Evolutionary conservation across 2,329 filamentous ascomycete genomes (phyloP).

Genomic region (Fusarium illudens): DNA sequence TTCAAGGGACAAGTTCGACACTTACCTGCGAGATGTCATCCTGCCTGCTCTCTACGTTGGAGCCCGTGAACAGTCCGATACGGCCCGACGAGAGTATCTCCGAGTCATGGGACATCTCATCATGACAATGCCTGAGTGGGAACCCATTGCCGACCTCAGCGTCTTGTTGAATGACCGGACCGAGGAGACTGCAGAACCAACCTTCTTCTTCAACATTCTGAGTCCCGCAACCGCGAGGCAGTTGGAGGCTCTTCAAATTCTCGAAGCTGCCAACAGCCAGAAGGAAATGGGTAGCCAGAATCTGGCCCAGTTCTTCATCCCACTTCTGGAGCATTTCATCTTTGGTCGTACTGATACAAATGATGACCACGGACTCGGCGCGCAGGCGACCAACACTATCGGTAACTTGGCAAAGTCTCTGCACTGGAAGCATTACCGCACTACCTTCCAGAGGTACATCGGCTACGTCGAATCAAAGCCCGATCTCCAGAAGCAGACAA

Average conservation of each 20-base stretch:
- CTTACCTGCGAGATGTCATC: slow-evolving; percentile 70
- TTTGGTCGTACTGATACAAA: slow-evolving; percentile 77
- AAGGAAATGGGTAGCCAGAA: slow-evolving; percentile 77
- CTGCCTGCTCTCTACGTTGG: slow-evolving; percentile 81
- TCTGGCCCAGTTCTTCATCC: slow-evolving; percentile 86
- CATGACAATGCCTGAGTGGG: slow-evolving; percentile 73
- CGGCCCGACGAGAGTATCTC: slow-evolving; percentile 84
- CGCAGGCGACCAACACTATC: slow-evolving; percentile 85
- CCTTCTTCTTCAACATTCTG: slow-evolving; percentile 92
- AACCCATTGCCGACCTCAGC: slow-evolving; percentile 76
- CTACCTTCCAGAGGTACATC: slow-evolving; percentile 83
- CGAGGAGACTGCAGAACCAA: slow-evolving; percentile 71
- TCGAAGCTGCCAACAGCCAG: slow-evolving; percentile 73
- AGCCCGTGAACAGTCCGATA: slow-evolving; percentile 79
- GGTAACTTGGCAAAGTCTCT: slow-evolving; percentile 77
- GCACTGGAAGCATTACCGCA: slow-evolving; percentile 91
- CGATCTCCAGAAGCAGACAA: slow-evolving; percentile 84
- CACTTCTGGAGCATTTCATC: slow-evolving; percentile 92
- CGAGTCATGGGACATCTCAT: slow-evolving; percentile 82
- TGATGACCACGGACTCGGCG: slow-evolving; percentile 86
- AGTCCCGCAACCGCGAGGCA: slow-evolving; percentile 90
- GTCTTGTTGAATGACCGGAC: slow-evolving; percentile 68
- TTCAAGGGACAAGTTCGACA: slow-evolving; percentile 56
- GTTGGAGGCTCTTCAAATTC: slow-evolving; percentile 80
- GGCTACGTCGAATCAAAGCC: slow-evolving; percentile 82